Conservation (phyloP, 352 stramenopile genomes). For the Phytopythium delawarense region DNA sequence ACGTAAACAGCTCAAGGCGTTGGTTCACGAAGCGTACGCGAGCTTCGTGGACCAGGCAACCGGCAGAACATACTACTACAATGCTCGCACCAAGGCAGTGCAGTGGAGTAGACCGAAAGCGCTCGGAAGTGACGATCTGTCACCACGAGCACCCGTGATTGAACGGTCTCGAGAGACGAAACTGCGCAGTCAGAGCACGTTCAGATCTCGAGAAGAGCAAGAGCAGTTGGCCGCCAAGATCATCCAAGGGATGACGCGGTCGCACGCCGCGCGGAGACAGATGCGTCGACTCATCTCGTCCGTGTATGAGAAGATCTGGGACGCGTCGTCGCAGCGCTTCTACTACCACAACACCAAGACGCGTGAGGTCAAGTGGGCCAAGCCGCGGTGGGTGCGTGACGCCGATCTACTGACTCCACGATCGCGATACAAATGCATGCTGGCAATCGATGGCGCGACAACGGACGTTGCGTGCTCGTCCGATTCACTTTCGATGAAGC, state of each 20-base stretch:
- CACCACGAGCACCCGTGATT: neutral
- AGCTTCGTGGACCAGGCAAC: constrained; percentile 55
- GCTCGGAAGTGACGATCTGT: constrained; percentile 26
- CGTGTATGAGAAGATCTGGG: constrained; percentile 82
- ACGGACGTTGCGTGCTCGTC: neutral
- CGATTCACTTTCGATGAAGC: neutral
- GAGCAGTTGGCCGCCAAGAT: constrained; percentile 22
- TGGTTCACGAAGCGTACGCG: constrained; percentile 58
- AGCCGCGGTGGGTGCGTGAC: constrained; percentile 62
- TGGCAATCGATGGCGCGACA: neutral
- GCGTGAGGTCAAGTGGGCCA: constrained; percentile 63
- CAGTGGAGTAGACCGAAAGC: constrained; percentile 63
- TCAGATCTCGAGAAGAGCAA: constrained; percentile 20
- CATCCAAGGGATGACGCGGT: constrained; percentile 57
- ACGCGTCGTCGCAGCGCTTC: constrained; percentile 34
- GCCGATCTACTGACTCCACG: constrained; percentile 57
- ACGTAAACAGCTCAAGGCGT: constrained; percentile 56
- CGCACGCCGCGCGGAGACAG: constrained; percentile 41
- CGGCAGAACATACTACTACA: constrained; percentile 77
- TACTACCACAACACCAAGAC: constrained; percentile 83
- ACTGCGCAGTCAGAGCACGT: constrained; percentile 8
- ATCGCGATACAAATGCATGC: constrained; percentile 14
- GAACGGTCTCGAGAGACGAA: constrained; percentile 4
- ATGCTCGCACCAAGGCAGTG: constrained; percentile 57
- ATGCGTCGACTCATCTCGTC: constrained; percentile 60